phyloP scores from a whole-genome alignment of 2,329 filamentous ascomycete species.

The Ampelomyces quisqualis region DNA sequence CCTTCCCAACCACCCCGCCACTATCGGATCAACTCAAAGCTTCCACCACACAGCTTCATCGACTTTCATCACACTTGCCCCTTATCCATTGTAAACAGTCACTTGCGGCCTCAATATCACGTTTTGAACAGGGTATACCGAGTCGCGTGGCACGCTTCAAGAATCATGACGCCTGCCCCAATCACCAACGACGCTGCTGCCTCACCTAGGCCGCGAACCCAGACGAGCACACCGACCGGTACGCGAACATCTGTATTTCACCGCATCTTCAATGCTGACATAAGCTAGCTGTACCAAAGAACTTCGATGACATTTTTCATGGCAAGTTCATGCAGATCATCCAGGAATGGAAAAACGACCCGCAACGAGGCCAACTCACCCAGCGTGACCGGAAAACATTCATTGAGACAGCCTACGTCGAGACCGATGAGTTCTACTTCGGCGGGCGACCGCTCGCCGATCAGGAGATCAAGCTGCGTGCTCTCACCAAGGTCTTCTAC shows the following conservation, averaged over 20 bases:
- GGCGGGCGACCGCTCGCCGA: slow-evolving; percentile 31
- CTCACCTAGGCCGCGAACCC: slow-evolving; percentile 24
- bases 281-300: slow-evolving; percentile 13
- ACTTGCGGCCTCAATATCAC: slow-evolving; percentile 7
- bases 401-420: slow-evolving; percentile 34
- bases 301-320: slow-evolving; percentile 42
- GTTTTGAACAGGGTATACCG: slow-evolving; percentile 23
- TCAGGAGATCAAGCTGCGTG: slow-evolving; percentile 38
- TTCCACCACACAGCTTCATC: slow-evolving; percentile 27
- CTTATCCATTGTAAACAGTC: slow-evolving; percentile 5
- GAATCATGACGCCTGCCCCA: slow-evolving; percentile 40
- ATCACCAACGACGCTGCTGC: slow-evolving; percentile 24
- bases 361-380: slow-evolving; percentile 29
- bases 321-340: slow-evolving; percentile 39
- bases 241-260: slow-evolving; percentile 4
- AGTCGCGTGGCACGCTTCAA: slow-evolving; percentile 26
- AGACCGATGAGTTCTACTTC: slow-evolving; percentile 36
- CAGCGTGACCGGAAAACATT: slow-evolving; percentile 37
- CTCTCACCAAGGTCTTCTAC: slow-evolving; percentile 42
- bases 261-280: slow-evolving; percentile 3
- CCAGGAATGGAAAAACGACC: slow-evolving; percentile 34
- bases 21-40: slow-evolving; percentile 13
- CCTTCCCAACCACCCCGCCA: slow-evolving; percentile 28
- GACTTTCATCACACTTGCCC: slow-evolving; percentile 19
- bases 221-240: slow-evolving; percentile 18